Base-by-base conservation (phyloP, 306 rosid species). In the Adenanthera pavonina region DNA sequence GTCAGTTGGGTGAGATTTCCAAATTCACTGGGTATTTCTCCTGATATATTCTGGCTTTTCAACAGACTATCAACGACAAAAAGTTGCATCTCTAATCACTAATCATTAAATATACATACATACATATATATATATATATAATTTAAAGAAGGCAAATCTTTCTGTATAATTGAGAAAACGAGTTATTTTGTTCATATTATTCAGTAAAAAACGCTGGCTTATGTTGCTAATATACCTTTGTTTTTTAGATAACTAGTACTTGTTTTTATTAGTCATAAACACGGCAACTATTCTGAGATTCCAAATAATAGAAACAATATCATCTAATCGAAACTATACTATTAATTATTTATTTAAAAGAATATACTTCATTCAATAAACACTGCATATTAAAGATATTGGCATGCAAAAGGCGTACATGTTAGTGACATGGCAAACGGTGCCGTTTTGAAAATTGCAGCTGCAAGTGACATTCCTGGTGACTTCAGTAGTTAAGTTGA, bases 31-130 rank as follows among this genome's bases (percentile, higher is more conserved):
- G 92, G 98, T 64, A 93, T 33, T 65, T 19, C 72, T 82, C 97
- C 98, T 6, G 76, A n/a, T 75, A 93, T 3, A 75, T 83, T 89
- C 61, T 84, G 84, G 78, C 92, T 89, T 88, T 85, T 93, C 83
- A 90, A 79, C 68, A 36, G 68, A 11, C 94, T 92, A 57, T 51
- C 30, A 69, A 15, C 44, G 34, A 49, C 79, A 84, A 76, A 68
- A 3, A n/a, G 40, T 41, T 33, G 74, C 8, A 35, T 80, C 57
- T 61, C 69, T 20, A 8, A 33, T 65, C 48, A 1, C 15, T 25
- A 25, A 59, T 59, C 15, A 43, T 69, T 8, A 30, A 57, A 20
- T 4, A 33, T 38, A 59, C 43, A 3, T 8, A 25, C 1, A 5
- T 0, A 33, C 4, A 33, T 15, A 11, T 9, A 12, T 1, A 14